Evolutionary conservation across 2,329 filamentous ascomycete genomes (phyloP), one percentile per base, ranked within the genome.

Genomic region (Botrytis fragariae): DNA sequence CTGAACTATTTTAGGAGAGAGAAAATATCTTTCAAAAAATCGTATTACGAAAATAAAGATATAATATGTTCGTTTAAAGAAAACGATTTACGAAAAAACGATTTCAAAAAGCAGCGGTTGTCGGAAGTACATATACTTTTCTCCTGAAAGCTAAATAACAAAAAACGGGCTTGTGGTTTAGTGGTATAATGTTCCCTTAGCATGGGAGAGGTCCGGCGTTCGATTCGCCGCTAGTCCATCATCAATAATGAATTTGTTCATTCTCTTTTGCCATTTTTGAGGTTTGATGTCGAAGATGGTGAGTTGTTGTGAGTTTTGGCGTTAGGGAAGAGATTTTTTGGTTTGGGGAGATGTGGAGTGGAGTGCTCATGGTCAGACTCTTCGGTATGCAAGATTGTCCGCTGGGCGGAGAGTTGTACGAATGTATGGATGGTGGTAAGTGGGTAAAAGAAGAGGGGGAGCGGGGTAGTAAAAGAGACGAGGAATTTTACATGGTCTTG

Each of bases 161-260:
- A n/a, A n/a, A n/a, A n/a, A 22, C 18, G 45, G 48, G 48, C 48
- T 51, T 51, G 48, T 51, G 48, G 48, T 51, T 51, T 51, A 51
- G 48, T 51, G 48, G 48, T 51, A 51, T 51, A 51, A 51, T 51
- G 25, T 51, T 51, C 48, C 42, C 42, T 44, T 44, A 44, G 42
- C 42, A 44, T 44, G 42, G 42, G 42, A 44, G 42, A 44, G 42
- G 48, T 51, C 48, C 48, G 48, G 48, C 48, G 48, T 51, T 51
- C 48, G 48, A 51, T 51, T 51, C 48, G 48, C 48, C 48, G 48
- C 48, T 51, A 51, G 48, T 51, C 48, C 48, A 51, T 3, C 0
- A 7, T 25, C 2, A 7, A 7, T 7, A 3, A 16, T 1, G 1
- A 3, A 0, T 7, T 1, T 0, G 0, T 1, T n/a, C 12, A 1